Base-by-base conservation (phyloP, 306 rosid genomes). In the Mimosa bimucronata region DNA sequence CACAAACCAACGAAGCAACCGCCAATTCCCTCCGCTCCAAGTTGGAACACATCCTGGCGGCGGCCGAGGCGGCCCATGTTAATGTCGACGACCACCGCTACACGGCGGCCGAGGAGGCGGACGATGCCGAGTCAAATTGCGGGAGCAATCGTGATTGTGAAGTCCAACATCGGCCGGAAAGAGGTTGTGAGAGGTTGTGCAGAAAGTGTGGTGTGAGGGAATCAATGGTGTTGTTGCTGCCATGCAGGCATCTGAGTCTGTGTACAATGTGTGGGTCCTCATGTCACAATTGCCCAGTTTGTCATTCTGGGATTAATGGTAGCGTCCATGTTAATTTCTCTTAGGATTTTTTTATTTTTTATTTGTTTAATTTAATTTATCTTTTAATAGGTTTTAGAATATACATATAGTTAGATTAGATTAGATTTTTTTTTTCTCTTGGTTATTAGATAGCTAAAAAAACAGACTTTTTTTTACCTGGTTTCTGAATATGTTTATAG, bases 181-280 rank as follows among this genome's bases (percentile, higher is more conserved):
- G 45, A 7, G 6, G 75, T 12, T 4, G 8, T 19, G 75, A 31
- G 13, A 81, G 81, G 83, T 75, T 74, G 92, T 94, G 98, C 71
- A 77, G 57, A 81, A 66, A 72, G 18, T 94, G 97, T 73, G 83
- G 89, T 73, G 88, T 26, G 74, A 78, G 88, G 9, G 97, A 90
- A 66, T 88, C 97, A 10, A 88, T 77, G 77, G 97, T 94, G 86
- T 48, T 94, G 86, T 46, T 91, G 78, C 79, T 94, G 71, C 97
- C 97, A 23, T 94, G 98, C 77, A 86, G 98, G 85, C 98, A 92
- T 88, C 82, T 94, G 23, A 92, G 98, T 83, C 52, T 92, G 2
- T 94, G 97, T 58, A 78, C 92, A 9, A 50, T 61, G 46, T 94
- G 98, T 74, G 98, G 94, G 85, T 89, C 98, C 89, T 52, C 73